Base-by-base conservation (phyloP, 225 moss, liverwort and hornwort genomes). In the Sphagnum contortum region DNA sequence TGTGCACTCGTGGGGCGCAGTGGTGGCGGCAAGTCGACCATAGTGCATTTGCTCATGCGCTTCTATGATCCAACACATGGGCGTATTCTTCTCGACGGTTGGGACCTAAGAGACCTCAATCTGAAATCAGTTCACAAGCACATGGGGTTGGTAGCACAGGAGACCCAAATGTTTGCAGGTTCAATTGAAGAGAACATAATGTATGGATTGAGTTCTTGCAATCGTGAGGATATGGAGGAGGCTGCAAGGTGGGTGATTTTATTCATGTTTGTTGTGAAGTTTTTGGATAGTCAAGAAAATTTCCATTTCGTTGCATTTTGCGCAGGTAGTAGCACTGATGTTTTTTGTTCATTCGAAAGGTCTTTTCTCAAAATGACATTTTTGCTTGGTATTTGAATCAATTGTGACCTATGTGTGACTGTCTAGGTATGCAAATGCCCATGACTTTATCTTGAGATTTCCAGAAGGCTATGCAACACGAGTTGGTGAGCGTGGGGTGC, bases 81-180 rank as follows among this genome's bases (percentile, higher is more conserved):
- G 46, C 87, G 74, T 3, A 93, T 98, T 57, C 64, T 89, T 53
- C 72, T 98, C 60, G 98, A 98, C 66, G 89, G 93, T 62, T 89
- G 89, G 93, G 93, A 98, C 69, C 56, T 98, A 71, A 83, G 76
- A 70, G 77, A 89, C 62, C 81, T 98, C 57, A 98, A 91, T 69
- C 64, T 98, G 55, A 89, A 89, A 75, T 93, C 93, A 61, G 93
- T 93, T 57, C 98, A 98, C 71, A 88, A 89, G 76, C 89, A 98
- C 74, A 98, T 93, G 93, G 98, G 98, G 48, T 79, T 98, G 49
- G 98, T 98, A 66, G 98, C 98, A 11, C 98, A 98, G 63, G 98
- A 98, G 55, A 98, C 98, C n/a, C 98, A 98, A 77, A 91, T 98
- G 98, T 98, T 98, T 58, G 98, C 98, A 53, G 91, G 98, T 64